phyloP scores from a whole-genome alignment of 208 protist genomes.

The Leishmania arabica region DNA sequence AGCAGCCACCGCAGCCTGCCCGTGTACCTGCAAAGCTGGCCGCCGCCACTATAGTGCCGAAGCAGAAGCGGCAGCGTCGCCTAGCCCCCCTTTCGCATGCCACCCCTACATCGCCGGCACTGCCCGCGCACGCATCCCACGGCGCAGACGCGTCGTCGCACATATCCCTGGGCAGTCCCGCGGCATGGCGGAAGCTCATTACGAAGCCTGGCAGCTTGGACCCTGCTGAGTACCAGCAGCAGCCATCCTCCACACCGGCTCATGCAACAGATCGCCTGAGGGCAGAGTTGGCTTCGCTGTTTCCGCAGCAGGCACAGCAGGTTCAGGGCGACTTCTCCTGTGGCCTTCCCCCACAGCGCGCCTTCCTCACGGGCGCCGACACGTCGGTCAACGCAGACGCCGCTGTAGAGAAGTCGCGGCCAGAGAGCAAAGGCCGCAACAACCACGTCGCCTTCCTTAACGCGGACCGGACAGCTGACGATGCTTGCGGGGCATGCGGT shows the following conservation, averaged over 20 bases:
- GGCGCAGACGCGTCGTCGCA: slow-evolving; percentile 7
- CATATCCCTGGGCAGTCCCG: slow-evolving; percentile 11
- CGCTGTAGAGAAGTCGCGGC: neutral
- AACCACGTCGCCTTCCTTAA: neutral
- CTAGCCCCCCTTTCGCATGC: neutral
- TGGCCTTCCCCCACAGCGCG: slow-evolving; percentile 7
- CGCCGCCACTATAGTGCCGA: neutral
- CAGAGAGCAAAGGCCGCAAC: neutral
- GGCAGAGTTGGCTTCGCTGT: neutral
- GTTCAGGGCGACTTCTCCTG: neutral
- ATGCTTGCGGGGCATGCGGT: neutral
- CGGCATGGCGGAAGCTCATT: slow-evolving; percentile 29
- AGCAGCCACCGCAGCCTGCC: neutral
- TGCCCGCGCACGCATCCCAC: neutral
- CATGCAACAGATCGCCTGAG: neutral
- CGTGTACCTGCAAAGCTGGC: neutral
- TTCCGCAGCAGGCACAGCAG: neutral
- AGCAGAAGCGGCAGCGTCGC: neutral
- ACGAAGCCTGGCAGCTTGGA: slow-evolving; percentile 5
- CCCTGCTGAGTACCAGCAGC: neutral
- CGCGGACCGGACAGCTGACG: neutral
- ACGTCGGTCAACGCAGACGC: slow-evolving; percentile 6
- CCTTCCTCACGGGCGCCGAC: slow-evolving; percentile 1
- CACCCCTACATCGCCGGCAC: neutral
- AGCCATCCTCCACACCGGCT: neutral